These are phyloP conservation scores for Komagataella mondaviorum DNA, from an alignment of 805 yeast species.

Conservation along the genomic window DNA sequence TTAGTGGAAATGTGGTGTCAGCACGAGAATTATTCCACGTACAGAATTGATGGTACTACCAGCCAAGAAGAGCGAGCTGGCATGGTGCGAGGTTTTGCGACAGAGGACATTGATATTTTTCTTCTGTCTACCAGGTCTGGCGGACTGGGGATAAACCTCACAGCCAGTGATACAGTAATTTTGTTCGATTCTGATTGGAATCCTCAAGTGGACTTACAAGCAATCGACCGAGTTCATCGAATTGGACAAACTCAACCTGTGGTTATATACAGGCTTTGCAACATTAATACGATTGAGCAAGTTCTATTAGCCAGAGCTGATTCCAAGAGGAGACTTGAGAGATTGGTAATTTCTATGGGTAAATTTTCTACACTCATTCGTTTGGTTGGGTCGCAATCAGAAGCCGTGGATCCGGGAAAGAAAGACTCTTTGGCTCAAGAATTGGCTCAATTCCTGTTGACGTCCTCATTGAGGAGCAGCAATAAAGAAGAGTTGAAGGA, in stretches of 20 bases:
- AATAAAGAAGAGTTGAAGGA: constrained; percentile 7
- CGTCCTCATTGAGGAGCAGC: background rate
- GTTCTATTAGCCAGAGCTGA: constrained; percentile 67
- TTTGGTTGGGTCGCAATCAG: constrained; percentile 3
- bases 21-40: constrained; percentile 26
- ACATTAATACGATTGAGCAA: constrained; percentile 75
- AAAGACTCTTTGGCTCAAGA: constrained; percentile 22
- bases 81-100: constrained; percentile 40
- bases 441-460: constrained; percentile 23
- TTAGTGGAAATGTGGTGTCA: constrained; percentile 64
- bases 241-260: constrained; percentile 87
- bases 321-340: constrained; percentile 67
- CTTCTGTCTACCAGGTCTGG: constrained; percentile 87
- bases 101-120: constrained; percentile 33
- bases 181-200: constrained; percentile 94
- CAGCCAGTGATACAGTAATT: constrained; percentile 82
- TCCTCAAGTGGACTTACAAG: constrained; percentile 93
- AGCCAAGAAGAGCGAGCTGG: constrained; percentile 51
- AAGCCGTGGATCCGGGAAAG: constrained; percentile 5
- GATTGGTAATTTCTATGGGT: constrained; percentile 59
- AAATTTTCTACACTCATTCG: constrained; percentile 27
- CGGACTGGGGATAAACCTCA: constrained; percentile 81
- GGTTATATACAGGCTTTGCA: constrained; percentile 63
- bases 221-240: constrained; percentile 90
- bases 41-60: constrained; percentile 70